A percentile compares a stretch with the other conserved stretches of the same genome.
phyloP scores from a whole-genome alignment of 331 rosid species.

The Arachis monticola region DNA sequence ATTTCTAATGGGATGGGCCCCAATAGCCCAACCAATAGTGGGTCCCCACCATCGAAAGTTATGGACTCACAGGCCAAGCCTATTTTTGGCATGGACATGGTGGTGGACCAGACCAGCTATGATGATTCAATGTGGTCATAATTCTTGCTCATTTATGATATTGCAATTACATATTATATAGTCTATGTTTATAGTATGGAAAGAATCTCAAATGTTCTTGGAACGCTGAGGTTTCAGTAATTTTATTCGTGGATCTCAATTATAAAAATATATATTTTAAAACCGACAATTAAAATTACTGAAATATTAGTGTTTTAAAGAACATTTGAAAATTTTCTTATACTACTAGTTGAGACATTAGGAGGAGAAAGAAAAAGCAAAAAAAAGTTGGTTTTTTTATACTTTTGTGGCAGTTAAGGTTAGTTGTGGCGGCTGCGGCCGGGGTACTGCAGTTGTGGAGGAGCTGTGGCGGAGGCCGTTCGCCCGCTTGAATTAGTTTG shows the following conservation, averaged over 20 bases:
- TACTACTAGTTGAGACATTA: neutral
- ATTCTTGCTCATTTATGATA: neutral
- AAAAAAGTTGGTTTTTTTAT: neutral
- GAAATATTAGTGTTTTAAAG: too few species aligned
- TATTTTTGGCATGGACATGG: slow-evolving; percentile 64
- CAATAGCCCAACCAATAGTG: slow-evolving; percentile 63
- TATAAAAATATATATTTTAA: too few species aligned
- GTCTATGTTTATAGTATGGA: neutral
- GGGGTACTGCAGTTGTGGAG: slow-evolving; percentile 21
- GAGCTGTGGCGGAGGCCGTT: slow-evolving; percentile 59
- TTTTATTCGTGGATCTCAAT: too few species aligned
- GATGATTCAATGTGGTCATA: slow-evolving; percentile 69
- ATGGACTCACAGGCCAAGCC: slow-evolving; percentile 56
- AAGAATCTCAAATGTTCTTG: too few species aligned
- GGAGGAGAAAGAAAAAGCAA: neutral
- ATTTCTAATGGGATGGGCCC: slow-evolving; percentile 60
- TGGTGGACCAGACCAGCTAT: slow-evolving; percentile 59
- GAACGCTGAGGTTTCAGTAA: too few species aligned
- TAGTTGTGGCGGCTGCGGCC: slow-evolving; percentile 35
- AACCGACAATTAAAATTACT: too few species aligned
- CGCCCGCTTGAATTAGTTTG: slow-evolving; percentile 55
- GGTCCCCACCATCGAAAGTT: slow-evolving; percentile 59
- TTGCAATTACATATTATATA: neutral
- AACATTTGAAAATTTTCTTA: neutral
- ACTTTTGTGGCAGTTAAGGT: slow-evolving; percentile 9